Base-by-base conservation (phyloP, 148 eudicot genomes). In the Bassia scoparia region DNA sequence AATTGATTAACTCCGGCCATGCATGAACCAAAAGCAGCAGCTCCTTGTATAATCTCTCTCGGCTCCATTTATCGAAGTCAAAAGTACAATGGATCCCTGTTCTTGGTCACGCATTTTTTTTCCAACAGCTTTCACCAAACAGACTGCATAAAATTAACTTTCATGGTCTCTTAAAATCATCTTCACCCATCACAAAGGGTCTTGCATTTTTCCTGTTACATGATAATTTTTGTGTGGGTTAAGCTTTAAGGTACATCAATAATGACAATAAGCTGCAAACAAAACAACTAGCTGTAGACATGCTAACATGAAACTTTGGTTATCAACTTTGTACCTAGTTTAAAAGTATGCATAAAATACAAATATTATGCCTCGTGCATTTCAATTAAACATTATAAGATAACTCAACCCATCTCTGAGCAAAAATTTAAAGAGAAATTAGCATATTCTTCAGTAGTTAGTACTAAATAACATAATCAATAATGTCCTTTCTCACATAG, bases 11-110 rank as follows among this genome's bases (percentile, higher is more conserved):
- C 78, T 66, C 93, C 97, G 30, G 91, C 97, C 79, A 88, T 78
- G 75, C 96, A 88, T 18, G 96, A 88, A 75, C 93, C 96, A 80
- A 82, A 94, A 53, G 98, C 97, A 73, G 97, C 89, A 74, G 93
- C 87, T 67, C 98, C 96, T 80, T 90, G 81, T 91, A 94, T 66
- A 94, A 17, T 61, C 98, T 83, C 97, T 87, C 83, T 91, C 97
- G 65, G 90, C 87, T 37, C 98, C 96, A 43, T 82, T 84, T 73
- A 91, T 77, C 24, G 98, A 84, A 83, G 87, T 89, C 86, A 91
- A 37, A 69, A 94, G 84, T 50, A 91, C 88, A 68, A 91, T 80
- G 53, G 97, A 94, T 62, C 98, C 97, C 97, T 44, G 89, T 74
- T 67, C 85, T 65, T 89, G 88, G 66, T 91, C 96, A 21, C 96